Evolutionary conservation across 495 filamentous ascomycete species (phyloP), one percentile per base, ranked within the genome.

Genomic region (Penicillium pulvis): DNA sequence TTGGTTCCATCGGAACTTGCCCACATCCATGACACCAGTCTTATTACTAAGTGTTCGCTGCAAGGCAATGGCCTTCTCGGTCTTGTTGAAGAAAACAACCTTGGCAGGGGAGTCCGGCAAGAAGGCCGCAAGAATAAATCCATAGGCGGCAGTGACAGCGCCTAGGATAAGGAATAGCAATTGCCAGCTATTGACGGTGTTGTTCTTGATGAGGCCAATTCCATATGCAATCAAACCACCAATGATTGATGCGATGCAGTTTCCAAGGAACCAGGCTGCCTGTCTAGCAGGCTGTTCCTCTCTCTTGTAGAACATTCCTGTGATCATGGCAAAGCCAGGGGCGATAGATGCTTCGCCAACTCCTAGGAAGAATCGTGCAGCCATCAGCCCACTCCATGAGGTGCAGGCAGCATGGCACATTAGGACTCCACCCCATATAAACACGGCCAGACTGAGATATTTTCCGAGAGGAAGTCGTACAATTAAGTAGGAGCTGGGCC

Each of bases 31-130:
- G 16, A 85, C 82, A 36, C 75, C 73, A 11, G 83, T 83, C 60
- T 86, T 81, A 48, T 87, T 87, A n/a, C 72, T 71, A 5, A 83
- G 71, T 8, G 84, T 81, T 31, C 85, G 74, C 64, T 86, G 80
- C 11, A 86, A 63, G 1, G 81, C 81, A 63, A 85, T 76, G 4
- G 79, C 62, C 12, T 75, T 77, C 39, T 85, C 79, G 6, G 75
- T 68, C 16, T 76, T 68, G 28, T 64, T 72, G 23, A 80, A 69
- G 55, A 77, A 78, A 6, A 71, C 60, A 6, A 75, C 75, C 39
- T 72, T 79, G 30, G 76, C 62, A 0, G 77, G 82, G n/a, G 73
- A 81, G 55, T 83, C 79, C 0, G 81, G 81, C 33, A 84, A 63
- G 47, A 79, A 66, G 57, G 70, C 65, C 26, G 78, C 62, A 16